Conservation (phyloP, 2,329 filamentous ascomycete genomes). For the Aspergillaceae sp. region DNA sequence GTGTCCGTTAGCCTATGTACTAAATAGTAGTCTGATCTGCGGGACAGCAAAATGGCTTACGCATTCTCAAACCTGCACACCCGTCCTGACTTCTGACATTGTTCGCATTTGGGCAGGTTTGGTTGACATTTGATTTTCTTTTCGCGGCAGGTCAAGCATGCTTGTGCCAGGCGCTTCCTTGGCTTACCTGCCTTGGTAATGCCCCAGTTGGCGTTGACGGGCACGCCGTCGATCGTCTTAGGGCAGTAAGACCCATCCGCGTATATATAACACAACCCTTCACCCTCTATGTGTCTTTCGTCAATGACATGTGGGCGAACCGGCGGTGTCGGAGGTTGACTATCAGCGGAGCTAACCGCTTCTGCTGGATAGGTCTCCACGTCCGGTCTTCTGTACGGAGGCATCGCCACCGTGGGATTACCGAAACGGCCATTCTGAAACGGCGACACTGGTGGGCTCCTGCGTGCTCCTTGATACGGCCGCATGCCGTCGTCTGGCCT, state of each 20-base stretch:
- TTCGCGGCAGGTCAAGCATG: slow-evolving; percentile 86
- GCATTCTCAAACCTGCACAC: slow-evolving; percentile 78
- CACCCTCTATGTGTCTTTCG: slow-evolving; percentile 53
- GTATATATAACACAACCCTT: slow-evolving; percentile 77
- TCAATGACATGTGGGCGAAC: slow-evolving; percentile 30
- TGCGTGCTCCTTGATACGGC: slow-evolving; percentile 11
- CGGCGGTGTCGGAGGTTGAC: slow-evolving; percentile 8
- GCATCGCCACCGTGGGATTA: slow-evolving; percentile 9
- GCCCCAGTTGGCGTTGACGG: slow-evolving; percentile 85
- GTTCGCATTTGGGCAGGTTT: slow-evolving; percentile 74
- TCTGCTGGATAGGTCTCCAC: slow-evolving; percentile 5
- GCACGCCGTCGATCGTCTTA: slow-evolving; percentile 74
- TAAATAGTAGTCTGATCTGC: no score
- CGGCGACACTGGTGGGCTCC: slow-evolving; percentile 11
- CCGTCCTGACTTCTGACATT: slow-evolving; percentile 85
- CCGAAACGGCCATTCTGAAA: slow-evolving; percentile 11
- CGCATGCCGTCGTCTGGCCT: slow-evolving; percentile 13
- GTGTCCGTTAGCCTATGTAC: no score
- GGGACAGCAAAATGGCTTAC: slow-evolving; percentile 43
- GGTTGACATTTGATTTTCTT: slow-evolving; percentile 98
- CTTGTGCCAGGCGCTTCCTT: slow-evolving; percentile 79
- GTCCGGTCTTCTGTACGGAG: slow-evolving; percentile 10
- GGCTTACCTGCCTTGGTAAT: slow-evolving; percentile 92
- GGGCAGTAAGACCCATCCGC: slow-evolving; percentile 77
- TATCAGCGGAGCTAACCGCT: slow-evolving; percentile 1